Percentiles rank a stretch among this genome's conserved stretches.
Conservation (phyloP, 2,329 filamentous ascomycete genomes). For the Colletotrichum sp. region DNA sequence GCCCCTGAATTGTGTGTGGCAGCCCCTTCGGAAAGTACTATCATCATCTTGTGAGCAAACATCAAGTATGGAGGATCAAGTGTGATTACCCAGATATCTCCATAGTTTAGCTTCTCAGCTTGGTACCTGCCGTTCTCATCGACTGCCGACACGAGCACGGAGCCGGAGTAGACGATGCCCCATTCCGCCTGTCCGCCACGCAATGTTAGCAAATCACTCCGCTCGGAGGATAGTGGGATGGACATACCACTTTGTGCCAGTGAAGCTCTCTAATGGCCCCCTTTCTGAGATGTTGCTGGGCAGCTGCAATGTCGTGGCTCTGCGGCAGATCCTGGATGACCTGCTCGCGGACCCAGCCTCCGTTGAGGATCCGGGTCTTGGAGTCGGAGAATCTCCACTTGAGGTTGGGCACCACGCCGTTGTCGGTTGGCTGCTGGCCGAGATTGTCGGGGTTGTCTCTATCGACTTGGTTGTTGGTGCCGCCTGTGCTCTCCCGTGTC, state of each 20-base stretch:
- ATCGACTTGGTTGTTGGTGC: constrained; percentile 67
- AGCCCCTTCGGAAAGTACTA: constrained; percentile 69
- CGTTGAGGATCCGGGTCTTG: constrained; percentile 64
- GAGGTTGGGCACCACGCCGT: constrained; percentile 68
- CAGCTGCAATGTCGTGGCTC: constrained; percentile 70
- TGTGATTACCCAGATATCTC: constrained; percentile 55
- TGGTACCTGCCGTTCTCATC: constrained; percentile 65
- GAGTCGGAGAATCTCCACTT: constrained; percentile 76
- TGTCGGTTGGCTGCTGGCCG: constrained; percentile 65
- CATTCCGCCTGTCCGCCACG: constrained; percentile 61
- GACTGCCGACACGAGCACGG: constrained; percentile 63
- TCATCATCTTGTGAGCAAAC: neutral
- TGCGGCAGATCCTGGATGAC: constrained; percentile 70
- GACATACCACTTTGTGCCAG: constrained; percentile 69
- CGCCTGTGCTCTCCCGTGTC: constrained; percentile 48
- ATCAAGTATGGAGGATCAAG: neutral
- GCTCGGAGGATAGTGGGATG: neutral
- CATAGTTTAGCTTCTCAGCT: constrained; percentile 60
- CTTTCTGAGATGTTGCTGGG: constrained; percentile 72
- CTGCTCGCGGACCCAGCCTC: constrained; percentile 71
- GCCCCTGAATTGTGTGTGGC: constrained; percentile 67
- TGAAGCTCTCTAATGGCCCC: constrained; percentile 70
- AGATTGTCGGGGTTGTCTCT: constrained; percentile 69
- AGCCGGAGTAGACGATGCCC: constrained; percentile 66
- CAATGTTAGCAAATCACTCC: neutral